Base-by-base conservation (phyloP, 768 basidiomycete genomes). In the Auriculariales sp. region DNA sequence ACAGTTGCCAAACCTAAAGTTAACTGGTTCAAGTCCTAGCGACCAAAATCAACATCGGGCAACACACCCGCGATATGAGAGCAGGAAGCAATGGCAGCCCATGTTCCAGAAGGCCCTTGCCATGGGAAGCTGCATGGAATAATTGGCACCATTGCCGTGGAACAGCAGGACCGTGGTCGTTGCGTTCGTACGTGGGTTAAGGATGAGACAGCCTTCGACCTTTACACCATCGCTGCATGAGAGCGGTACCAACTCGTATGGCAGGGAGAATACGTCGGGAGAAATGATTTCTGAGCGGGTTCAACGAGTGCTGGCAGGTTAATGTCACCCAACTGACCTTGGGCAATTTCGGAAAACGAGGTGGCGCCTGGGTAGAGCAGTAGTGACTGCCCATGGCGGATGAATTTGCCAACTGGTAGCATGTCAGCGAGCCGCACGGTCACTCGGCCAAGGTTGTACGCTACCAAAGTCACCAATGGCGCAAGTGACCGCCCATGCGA, bases 141-240 rank as follows among this genome's bases (percentile, higher is more conserved):
- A 48, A 33, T 60, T 61, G 29, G 59, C 62, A 3, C 68, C 69
- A 55, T 71, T 71, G 2, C 68, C 69, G 55, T 69, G 68, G n/a
- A 68, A 61, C 47, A 69, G 55, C 24, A 71, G 49, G 2, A 69
- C 59, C 0, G 69, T 71, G 28, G 68, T 68, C 25, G 3, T 44
- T 32, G 31, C 9, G 31, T 9, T 32, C 9, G 31, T 32, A 32
- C 15, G 31, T 9, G 31, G 31, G 31, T 32, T 7, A 12, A 44
- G 19, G 22, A 44, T 44, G 14, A 44, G 19, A 25, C 39, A 44
- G 17, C 1, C 39, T 19, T 44, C 39, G 39, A 44, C 15, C 6
- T 4, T 44, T 10, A 44, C 39, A 25, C 39, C 39, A 25, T 44
- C 39, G 19, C 19, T 24, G 39, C 39, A 44, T 19, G 22, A 44